These are phyloP conservation scores for Uronychia setigera DNA, from an alignment of 73 alveolate species.

Conservation along the genomic window DNA sequence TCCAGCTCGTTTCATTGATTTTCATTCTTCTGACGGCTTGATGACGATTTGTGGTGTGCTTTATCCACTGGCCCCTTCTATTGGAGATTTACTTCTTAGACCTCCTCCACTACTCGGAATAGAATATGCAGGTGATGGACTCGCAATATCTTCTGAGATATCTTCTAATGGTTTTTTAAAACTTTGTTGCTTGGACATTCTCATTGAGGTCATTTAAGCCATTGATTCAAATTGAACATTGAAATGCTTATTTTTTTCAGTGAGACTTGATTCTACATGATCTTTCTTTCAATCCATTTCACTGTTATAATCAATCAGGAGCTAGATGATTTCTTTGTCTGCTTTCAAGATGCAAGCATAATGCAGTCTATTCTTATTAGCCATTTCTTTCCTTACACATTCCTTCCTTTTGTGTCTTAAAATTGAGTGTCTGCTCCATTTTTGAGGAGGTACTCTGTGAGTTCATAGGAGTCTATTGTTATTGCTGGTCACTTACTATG, in stretches of 20 bases:
- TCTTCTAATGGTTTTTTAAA: not conserved
- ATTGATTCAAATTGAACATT: not conserved
- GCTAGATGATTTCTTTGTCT: constrained; percentile 29
- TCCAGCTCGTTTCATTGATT: not conserved
- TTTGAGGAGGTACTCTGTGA: constrained; percentile 23
- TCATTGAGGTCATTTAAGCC: not conserved
- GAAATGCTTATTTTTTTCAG: not conserved
- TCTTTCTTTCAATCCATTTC: constrained; percentile 30
- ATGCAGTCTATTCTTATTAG: constrained; percentile 12
- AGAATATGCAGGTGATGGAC: not conserved
- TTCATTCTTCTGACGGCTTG: not conserved
- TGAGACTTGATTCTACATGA: constrained; percentile 7
- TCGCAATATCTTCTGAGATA: not conserved
- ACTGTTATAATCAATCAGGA: constrained; percentile 30
- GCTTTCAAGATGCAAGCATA: constrained; percentile 28
- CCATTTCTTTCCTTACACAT: not conserved
- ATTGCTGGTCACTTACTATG: not conserved
- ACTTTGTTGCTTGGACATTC: not conserved
- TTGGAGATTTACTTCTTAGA: no score
- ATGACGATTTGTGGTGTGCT: not conserved
- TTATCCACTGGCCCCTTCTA: no score
- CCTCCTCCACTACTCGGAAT: not conserved
- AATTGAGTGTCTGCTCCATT: constrained; percentile 43
- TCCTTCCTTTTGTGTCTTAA: constrained; percentile 8
- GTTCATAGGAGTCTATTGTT: constrained; percentile 5